Evolutionary conservation across 495 filamentous ascomycete genomes (phyloP), one percentile per base, ranked within the genome.

Genomic region (Penicillium ucsense): DNA sequence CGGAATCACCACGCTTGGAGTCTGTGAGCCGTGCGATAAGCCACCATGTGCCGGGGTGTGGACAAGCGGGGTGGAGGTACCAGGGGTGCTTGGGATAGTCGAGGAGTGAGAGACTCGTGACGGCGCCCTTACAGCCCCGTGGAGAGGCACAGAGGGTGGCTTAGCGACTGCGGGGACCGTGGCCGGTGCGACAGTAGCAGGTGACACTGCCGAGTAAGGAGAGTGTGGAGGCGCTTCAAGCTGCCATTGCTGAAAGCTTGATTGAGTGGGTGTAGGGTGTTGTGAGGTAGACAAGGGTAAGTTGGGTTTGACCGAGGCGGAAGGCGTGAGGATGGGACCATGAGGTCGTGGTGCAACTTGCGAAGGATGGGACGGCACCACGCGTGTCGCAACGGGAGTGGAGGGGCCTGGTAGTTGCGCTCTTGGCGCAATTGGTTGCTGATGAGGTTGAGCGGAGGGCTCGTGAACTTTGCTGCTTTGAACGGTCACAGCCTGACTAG

Each of bases 201-300:
- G 48, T 54, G 64, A 43, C 48, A 55, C 43, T 41, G 55, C 8
- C 61, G 64, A 43, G 63, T 63, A 67, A 35, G 68, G 63, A n/a
- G 65, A 64, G 20, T 67, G 61, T n/a, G 65, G 60, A 43, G 57
- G 48, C 38, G 63, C 56, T 40, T 69, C 63, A 8, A 71, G 56
- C 20, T 67, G 59, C 64, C 66, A 69, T 45, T 73, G 72, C 47
- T 70, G 65, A 52, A 72, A 68, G 43, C 55, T 71, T 27, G 63
- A 51, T 42, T 69, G 63, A 8, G 54, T 56, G 4, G 59, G 59
- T 45, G 51, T 59, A 8, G 43, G 43, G 38, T 53, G 54, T 38
- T 57, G 57, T 36, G 50, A 50, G 5, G 49, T 52, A 5, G 51
- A 41, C 9, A 52, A 40, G 33, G 45, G 39, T 38, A 51, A 20